Evolutionary conservation across 129 eudicot species (phyloP).

Genomic region (Silybum marianum): DNA sequence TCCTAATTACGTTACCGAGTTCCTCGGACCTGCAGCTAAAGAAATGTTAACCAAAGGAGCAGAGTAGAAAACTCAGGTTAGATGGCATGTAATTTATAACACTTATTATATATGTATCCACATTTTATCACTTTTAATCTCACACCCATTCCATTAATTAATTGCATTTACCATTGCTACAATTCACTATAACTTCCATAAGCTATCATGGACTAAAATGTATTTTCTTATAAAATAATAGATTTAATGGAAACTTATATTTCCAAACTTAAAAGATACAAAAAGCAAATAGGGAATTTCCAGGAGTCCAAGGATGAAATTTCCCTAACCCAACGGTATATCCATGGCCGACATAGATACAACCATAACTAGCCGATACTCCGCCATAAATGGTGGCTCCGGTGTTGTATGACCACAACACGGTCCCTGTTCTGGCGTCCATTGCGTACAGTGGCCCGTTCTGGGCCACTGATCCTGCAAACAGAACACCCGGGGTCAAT

Average conservation of each 20-base stretch:
- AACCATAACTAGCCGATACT: slow-evolving; percentile 65
- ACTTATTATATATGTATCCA: neutral
- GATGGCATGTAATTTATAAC: slow-evolving; percentile 24
- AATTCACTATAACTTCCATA: too few species aligned
- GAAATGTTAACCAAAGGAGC: slow-evolving; percentile 48
- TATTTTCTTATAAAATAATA: neutral
- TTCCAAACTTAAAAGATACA: slow-evolving; percentile 24
- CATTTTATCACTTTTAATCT: neutral
- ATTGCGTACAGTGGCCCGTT: slow-evolving; percentile 67
- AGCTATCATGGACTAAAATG: neutral
- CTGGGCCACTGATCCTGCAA: slow-evolving; percentile 62
- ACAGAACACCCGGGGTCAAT: slow-evolving; percentile 52
- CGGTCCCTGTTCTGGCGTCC: slow-evolving; percentile 49
- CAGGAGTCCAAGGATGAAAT: slow-evolving; percentile 56
- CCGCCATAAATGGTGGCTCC: slow-evolving; percentile 73
- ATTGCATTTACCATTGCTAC: too few species aligned
- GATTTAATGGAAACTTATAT: neutral
- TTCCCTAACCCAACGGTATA: slow-evolving; percentile 39
- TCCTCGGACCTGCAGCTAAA: slow-evolving; percentile 55
- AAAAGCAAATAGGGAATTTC: slow-evolving; percentile 53
- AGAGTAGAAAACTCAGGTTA: slow-evolving; percentile 32
- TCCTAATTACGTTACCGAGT: slow-evolving; percentile 65
- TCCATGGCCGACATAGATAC: slow-evolving; percentile 63
- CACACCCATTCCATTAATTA: too few species aligned
- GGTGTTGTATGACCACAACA: slow-evolving; percentile 62